A percentile compares a stretch with the other conserved stretches of the same genome.
Evolutionary conservation across 306 rosid species (phyloP).

Genomic region (Cucumis hystrix): DNA sequence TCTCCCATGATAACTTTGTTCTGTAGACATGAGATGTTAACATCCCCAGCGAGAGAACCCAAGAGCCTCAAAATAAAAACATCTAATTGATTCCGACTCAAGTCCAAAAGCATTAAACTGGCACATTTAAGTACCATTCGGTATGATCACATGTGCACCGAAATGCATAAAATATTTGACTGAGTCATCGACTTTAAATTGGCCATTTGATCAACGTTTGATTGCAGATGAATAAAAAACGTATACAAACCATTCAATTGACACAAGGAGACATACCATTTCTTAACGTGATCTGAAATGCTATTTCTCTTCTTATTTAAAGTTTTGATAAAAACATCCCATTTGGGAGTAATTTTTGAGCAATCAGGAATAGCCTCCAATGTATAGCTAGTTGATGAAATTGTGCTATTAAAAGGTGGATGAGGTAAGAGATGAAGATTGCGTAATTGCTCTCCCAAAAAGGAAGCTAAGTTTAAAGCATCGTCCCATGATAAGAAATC

Average conservation of each 20-base stretch:
- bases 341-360: constrained; percentile 43
- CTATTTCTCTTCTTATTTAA: constrained; percentile 57
- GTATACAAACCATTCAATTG: not conserved
- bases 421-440: constrained; percentile 77
- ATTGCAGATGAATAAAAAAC: not conserved
- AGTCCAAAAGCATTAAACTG: not conserved
- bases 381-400: constrained; percentile 15
- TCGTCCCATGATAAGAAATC: constrained; percentile 53
- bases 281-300: constrained; percentile 41
- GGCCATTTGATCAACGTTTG: not conserved
- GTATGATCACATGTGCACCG: not conserved
- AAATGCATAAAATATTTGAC: not conserved
- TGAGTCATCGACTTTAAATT: not conserved
- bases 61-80: not conserved
- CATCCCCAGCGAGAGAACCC: not conserved
- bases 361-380: constrained; percentile 24
- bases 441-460: constrained; percentile 69
- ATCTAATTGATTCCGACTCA: not conserved
- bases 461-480: constrained; percentile 55
- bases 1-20: no score
- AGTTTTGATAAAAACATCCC: constrained; percentile 51
- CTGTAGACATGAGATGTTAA: not conserved
- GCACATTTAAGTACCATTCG: not conserved
- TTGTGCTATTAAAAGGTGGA: constrained; percentile 39
- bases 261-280: constrained; percentile 39